These are phyloP conservation scores for Candida nanaspora DNA, from an alignment of 805 yeast species.

Conservation along the genomic window DNA sequence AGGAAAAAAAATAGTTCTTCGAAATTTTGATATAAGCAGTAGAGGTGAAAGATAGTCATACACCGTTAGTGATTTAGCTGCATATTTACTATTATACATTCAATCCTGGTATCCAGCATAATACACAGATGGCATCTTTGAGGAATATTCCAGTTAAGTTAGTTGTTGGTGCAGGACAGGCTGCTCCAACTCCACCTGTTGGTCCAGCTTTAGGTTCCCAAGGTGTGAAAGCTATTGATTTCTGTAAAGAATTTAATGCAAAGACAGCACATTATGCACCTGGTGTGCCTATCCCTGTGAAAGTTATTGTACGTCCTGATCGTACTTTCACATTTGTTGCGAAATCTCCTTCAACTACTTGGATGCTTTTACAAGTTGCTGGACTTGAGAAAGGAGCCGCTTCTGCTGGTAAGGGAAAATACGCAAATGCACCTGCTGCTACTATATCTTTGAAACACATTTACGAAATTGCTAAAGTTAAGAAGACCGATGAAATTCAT, in stretches of 20 bases:
- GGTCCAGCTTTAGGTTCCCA: constrained; percentile 98
- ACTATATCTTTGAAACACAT: constrained; percentile 73
- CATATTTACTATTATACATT: too few relatives aligned
- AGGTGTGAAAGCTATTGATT: constrained; percentile 97
- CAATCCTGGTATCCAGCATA: too few relatives aligned
- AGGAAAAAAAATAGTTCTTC: too few relatives aligned
- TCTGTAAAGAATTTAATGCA: constrained; percentile 97
- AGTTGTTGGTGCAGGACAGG: constrained; percentile 94
- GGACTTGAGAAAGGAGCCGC: constrained; percentile 75
- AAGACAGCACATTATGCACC: constrained; percentile 83
- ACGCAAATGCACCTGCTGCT: constrained; percentile 25
- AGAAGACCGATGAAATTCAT: constrained; percentile 80
- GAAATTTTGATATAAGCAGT: too few relatives aligned
- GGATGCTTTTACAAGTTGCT: constrained; percentile 76
- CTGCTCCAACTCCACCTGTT: constrained; percentile 98
- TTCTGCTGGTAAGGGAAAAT: constrained; percentile 59
- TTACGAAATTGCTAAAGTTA: constrained; percentile 91
- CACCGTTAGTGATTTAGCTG: too few relatives aligned
- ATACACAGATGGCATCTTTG: too few relatives aligned
- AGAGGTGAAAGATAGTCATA: too few relatives aligned
- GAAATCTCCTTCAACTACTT: constrained; percentile 89
- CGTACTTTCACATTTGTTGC: constrained; percentile 79
- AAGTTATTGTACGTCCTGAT: constrained; percentile 85
- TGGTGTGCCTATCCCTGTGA: constrained; percentile 85
- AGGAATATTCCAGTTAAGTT: constrained; percentile 75